Evolutionary conservation across 352 stramenopile species (phyloP).

Genomic region (Globisporangium spiculum): DNA sequence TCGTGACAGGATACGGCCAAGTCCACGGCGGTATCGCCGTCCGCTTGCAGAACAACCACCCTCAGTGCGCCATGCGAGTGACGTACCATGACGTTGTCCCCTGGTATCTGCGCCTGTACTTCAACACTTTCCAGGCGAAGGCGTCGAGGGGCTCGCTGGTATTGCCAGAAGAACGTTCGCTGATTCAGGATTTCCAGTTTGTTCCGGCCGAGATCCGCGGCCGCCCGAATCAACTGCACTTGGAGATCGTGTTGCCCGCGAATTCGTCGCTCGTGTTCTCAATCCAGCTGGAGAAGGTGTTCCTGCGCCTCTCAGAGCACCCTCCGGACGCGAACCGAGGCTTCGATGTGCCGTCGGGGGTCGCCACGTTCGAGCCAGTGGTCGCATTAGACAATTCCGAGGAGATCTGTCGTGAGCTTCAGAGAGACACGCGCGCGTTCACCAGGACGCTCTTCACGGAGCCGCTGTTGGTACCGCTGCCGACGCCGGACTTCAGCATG

Average conservation of each 20-base stretch:
- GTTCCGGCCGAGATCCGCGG: constrained; percentile 54
- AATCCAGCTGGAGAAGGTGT: constrained; percentile 78
- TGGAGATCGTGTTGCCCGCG: constrained; percentile 51
- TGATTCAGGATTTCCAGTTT: constrained; percentile 41
- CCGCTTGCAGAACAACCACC: constrained; percentile 58
- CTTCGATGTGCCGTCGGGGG: constrained; percentile 73
- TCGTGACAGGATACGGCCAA: constrained; percentile 75
- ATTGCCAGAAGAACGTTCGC: constrained; percentile 6
- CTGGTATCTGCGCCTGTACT: constrained; percentile 83
- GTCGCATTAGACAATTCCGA: background rate
- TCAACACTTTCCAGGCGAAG: constrained; percentile 54
- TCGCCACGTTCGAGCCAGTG: constrained; percentile 39
- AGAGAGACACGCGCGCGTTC: constrained; percentile 8
- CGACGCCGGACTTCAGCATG: constrained; percentile 89
- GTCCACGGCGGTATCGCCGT: constrained; percentile 70
- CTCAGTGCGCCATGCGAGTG: constrained; percentile 45
- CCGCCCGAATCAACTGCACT: constrained; percentile 52
- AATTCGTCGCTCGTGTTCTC: constrained; percentile 59
- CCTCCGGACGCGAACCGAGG: constrained; percentile 84
- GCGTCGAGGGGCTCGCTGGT: background rate
- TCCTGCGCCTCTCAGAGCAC: constrained; percentile 78
- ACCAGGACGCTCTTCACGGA: constrained; percentile 67
- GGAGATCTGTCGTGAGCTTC: constrained; percentile 15
- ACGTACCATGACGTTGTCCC: constrained; percentile 73
- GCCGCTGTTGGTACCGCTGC: constrained; percentile 75